phyloP scores from a whole-genome alignment of 2,329 filamentous ascomycete species.

The Talaromyces pinophilus region DNA sequence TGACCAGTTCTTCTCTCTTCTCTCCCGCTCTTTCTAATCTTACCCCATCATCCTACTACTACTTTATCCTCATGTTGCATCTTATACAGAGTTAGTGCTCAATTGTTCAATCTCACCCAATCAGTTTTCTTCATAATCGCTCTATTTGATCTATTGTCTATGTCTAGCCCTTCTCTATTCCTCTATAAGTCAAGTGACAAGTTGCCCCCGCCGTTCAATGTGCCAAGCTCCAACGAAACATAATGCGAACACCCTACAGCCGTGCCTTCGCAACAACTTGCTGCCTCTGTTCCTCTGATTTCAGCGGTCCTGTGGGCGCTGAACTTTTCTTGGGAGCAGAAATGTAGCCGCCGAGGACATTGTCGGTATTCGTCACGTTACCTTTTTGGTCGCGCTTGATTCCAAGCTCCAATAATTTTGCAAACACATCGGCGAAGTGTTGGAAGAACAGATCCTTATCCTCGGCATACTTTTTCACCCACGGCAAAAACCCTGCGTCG shows the following conservation, averaged over 20 bases:
- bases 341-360: slow-evolving; percentile 58
- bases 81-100: background rate
- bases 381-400: slow-evolving; percentile 58
- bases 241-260: background rate
- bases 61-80: background rate
- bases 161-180: background rate
- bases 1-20: background rate
- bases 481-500: slow-evolving; percentile 56
- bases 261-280: slow-evolving; percentile 11
- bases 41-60: background rate
- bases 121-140: background rate
- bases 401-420: slow-evolving; percentile 62
- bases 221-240: background rate
- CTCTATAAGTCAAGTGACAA: background rate
- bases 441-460: slow-evolving; percentile 65
- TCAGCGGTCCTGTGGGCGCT: slow-evolving; percentile 15
- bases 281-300: slow-evolving; percentile 18
- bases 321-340: slow-evolving; percentile 47
- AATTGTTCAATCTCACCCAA: background rate
- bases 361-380: slow-evolving; percentile 58
- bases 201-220: background rate
- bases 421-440: slow-evolving; percentile 61
- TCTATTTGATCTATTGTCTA: background rate
- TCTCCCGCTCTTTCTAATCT: background rate
- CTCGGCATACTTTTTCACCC: slow-evolving; percentile 60